phyloP scores from a whole-genome alignment of 495 filamentous ascomycete species.

The Xylaria grammica region DNA sequence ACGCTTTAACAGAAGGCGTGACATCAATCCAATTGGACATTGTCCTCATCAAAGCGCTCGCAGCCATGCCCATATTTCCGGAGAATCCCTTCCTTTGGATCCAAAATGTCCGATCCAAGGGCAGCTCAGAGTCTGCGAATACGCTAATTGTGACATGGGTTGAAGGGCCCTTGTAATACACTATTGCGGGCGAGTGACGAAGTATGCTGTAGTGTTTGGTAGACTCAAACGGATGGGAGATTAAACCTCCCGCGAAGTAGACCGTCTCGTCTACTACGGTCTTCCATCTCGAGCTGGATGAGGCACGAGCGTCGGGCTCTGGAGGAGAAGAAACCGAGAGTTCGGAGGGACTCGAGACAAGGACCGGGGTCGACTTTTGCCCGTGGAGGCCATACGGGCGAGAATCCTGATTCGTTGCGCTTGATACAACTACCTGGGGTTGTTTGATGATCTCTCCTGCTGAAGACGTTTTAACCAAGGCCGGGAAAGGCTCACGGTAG shows the following conservation, averaged over 20 bases:
- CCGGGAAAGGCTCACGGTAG: conserved; percentile 29
- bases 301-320: neutral
- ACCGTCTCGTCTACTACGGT: conserved; percentile 59
- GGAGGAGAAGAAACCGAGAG: conserved; percentile 20
- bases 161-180: conserved; percentile 66
- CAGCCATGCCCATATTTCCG: conserved; percentile 70
- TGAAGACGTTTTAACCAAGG: conserved; percentile 9
- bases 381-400: neutral
- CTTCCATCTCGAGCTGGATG: conserved; percentile 42
- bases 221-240: conserved; percentile 65
- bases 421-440: neutral
- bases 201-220: conserved; percentile 71
- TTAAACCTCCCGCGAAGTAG: conserved; percentile 67
- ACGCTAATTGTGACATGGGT: conserved; percentile 67
- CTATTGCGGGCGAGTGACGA: conserved; percentile 65
- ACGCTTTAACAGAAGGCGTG: conserved; percentile 58
- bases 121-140: conserved; percentile 63
- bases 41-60: conserved; percentile 62
- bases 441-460: conserved; percentile 14
- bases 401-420: neutral
- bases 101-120: conserved; percentile 64
- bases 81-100: conserved; percentile 70
- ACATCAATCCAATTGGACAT: conserved; percentile 68
- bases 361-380: conserved; percentile 5
- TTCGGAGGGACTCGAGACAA: conserved; percentile 29